These are phyloP conservation scores for Sextonia rubra DNA, from an alignment of 164 flowering plant genomes.

Conservation along the genomic window DNA sequence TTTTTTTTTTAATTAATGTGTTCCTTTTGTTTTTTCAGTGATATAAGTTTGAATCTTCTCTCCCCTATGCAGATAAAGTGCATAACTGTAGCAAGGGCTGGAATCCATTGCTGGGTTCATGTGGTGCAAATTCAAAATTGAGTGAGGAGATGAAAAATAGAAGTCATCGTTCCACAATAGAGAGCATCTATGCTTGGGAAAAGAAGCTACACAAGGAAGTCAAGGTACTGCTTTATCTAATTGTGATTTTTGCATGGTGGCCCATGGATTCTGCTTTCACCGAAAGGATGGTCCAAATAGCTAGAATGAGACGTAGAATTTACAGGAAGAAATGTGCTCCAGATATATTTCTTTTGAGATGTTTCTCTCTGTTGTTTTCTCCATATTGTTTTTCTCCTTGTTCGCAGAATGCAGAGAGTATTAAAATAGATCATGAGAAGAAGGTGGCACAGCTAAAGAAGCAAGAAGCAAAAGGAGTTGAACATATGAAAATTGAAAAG, in stretches of 20 bases:
- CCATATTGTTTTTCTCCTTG: no score
- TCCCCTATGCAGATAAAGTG: conserved; percentile 45
- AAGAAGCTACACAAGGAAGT: conserved; percentile 87
- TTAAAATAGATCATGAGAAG: conserved; percentile 79
- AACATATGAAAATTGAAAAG: conserved; percentile 80
- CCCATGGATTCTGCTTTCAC: no score
- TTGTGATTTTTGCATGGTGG: background rate
- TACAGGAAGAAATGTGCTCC: background rate
- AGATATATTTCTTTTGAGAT: background rate
- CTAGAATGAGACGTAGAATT: background rate
- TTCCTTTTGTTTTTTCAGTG: background rate
- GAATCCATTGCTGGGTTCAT: conserved; percentile 63
- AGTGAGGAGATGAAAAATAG: conserved; percentile 31
- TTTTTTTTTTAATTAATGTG: background rate
- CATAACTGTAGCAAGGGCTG: conserved; percentile 49
- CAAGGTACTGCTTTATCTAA: conserved; percentile 43
- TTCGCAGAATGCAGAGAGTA: conserved; percentile 63
- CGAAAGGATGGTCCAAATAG: background rate
- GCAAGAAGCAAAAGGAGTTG: conserved; percentile 71
- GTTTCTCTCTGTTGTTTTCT: no score
- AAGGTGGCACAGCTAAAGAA: conserved; percentile 54
- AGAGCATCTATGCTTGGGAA: conserved; percentile 95
- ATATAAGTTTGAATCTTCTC: background rate
- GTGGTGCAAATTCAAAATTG: conserved; percentile 48
- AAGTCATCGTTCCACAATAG: conserved; percentile 79